A percentile compares a stretch with the other conserved stretches of the same genome.
Conservation (phyloP, 2,329 filamentous ascomycete genomes). For the Chrysosporium keratinophilum region DNA sequence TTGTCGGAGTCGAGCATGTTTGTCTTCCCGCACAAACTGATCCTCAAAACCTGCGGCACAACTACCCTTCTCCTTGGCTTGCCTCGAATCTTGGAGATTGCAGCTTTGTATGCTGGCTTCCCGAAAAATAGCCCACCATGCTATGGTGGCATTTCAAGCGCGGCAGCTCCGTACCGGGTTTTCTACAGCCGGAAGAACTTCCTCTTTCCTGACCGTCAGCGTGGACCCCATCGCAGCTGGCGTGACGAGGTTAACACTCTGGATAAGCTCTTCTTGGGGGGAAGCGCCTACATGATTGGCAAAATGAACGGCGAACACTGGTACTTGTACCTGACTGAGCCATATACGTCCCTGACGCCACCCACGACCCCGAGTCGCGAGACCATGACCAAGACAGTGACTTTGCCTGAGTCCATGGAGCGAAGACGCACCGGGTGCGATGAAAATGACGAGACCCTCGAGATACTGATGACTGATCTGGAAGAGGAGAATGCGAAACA, state of each 20-base stretch:
- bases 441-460: conserved; percentile 43
- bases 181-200: conserved; percentile 99
- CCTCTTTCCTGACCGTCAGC: conserved; percentile 87
- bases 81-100: conserved; percentile 84
- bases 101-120: conserved; percentile 78
- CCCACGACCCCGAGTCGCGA: conserved; percentile 59
- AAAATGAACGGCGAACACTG: conserved; percentile 99
- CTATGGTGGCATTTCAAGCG: conserved; percentile 56
- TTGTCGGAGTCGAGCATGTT: conserved; percentile 99
- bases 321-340: conserved; percentile 94
- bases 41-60: conserved; percentile 95
- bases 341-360: conserved; percentile 67
- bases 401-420: conserved; percentile 38
- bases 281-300: conserved; percentile 97
- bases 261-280: conserved; percentile 80
- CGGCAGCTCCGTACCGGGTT: conserved; percentile 83
- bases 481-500: conserved; percentile 56
- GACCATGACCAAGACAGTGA: conserved; percentile 50
- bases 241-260: conserved; percentile 87
- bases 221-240: conserved; percentile 93
- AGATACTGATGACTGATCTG: conserved; percentile 59
- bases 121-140: conserved; percentile 62
- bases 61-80: conserved; percentile 86
- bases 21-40: conserved; percentile 98
- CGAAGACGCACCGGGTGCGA: conserved; percentile 23